Conservation (phyloP, 345 rosid genomes). For the Citrus inodora region DNA sequence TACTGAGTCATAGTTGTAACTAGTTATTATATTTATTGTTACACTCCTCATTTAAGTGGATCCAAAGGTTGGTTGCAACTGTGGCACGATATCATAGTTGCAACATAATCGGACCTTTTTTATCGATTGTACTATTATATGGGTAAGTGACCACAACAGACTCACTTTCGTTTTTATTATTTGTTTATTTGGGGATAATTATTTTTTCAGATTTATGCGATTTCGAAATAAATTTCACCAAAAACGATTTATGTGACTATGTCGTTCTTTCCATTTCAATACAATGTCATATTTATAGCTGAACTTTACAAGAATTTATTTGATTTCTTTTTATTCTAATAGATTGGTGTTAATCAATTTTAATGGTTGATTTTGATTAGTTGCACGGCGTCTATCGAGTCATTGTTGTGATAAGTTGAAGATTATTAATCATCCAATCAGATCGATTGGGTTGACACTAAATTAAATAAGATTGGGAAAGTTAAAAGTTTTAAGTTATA, state of each 20-base stretch:
- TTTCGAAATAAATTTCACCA: no score
- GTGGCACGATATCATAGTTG: fast-evolving
- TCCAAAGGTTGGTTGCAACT: fast-evolving
- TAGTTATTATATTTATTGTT: fast-evolving
- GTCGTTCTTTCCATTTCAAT: background rate
- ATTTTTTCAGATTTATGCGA: no score
- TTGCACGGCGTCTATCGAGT: background rate
- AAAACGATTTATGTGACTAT: no score
- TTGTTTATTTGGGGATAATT: no score
- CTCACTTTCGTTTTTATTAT: no score
- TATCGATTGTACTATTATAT: no score
- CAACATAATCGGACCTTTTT: fast-evolving
- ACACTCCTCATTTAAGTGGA: fast-evolving
- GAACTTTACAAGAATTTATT: no score
- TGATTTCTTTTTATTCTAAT: background rate
- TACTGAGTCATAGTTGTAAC: fast-evolving
- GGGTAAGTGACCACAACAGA: no score
- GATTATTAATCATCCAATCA: no score
- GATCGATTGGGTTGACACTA: background rate
- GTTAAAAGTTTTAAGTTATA: background rate
- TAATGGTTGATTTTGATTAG: no score
- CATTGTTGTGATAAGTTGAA: background rate
- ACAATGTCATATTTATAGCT: background rate
- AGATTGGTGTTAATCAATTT: background rate
- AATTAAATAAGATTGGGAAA: background rate